Conservation (phyloP, 768 basidiomycete species). For the Tylopilus plumbeoviolaceoides region DNA sequence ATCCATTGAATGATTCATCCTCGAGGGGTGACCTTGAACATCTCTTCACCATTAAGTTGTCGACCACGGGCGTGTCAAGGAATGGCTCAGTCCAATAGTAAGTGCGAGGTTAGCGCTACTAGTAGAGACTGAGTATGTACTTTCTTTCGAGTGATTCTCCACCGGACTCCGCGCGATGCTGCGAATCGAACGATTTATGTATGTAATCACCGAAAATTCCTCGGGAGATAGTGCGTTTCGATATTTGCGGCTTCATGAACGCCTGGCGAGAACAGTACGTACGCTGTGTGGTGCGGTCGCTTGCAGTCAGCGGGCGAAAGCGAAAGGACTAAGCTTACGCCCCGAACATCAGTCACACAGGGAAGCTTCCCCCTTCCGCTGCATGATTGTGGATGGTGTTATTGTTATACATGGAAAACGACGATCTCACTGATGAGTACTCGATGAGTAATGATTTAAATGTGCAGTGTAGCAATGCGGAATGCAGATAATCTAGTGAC, state of each 20-base stretch:
- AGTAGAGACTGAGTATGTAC: background rate
- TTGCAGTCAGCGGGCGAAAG: background rate
- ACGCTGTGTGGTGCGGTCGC: background rate
- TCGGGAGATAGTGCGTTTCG: background rate
- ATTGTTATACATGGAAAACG: conserved; percentile 22
- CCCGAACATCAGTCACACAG: background rate
- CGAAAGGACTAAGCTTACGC: background rate
- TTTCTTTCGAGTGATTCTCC: background rate
- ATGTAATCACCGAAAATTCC: conserved; percentile 9
- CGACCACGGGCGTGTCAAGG: no score
- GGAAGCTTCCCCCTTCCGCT: background rate
- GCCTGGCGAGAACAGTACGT: background rate
- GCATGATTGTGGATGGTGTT: conserved; percentile 11
- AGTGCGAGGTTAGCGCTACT: no score
- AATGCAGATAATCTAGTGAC: conserved; percentile 22
- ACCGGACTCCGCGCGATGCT: background rate
- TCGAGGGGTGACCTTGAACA: no score
- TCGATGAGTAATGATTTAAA: conserved; percentile 20
- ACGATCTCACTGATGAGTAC: conserved; percentile 18
- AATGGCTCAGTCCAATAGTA: no score
- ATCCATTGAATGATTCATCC: no score
- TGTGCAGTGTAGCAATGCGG: conserved; percentile 22
- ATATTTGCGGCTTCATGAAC: background rate
- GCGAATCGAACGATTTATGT: background rate
- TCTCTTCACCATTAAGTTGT: no score